Conservation (phyloP, 495 filamentous ascomycete species). For the Annulohypoxylon moriforme region DNA sequence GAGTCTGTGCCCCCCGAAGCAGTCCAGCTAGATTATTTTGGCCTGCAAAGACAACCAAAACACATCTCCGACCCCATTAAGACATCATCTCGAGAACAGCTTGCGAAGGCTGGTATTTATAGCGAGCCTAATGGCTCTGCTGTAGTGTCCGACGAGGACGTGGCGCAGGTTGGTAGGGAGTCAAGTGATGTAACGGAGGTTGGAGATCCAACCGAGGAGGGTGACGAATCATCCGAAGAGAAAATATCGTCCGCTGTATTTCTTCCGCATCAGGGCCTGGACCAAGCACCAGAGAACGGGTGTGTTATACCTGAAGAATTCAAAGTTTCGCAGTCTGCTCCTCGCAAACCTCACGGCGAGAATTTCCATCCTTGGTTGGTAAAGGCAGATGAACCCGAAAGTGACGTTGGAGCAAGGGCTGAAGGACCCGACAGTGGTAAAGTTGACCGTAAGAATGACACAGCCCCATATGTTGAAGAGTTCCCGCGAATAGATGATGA, state of each 20-base stretch:
- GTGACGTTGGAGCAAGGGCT: conserved; percentile 49
- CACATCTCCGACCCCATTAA: conserved; percentile 17
- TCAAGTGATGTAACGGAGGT: conserved; percentile 48
- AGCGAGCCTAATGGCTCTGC: conserved; percentile 18
- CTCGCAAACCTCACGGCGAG: conserved; percentile 44
- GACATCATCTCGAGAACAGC: conserved; percentile 18
- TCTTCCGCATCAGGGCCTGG: conserved; percentile 82
- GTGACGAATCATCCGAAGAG: conserved; percentile 89
- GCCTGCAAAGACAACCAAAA: conserved; percentile 21
- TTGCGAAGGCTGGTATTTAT: conserved; percentile 9
- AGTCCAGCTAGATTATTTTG: conserved; percentile 34
- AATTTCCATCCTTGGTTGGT: conserved; percentile 63
- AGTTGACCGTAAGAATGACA: conserved; percentile 48
- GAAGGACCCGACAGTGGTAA: conserved; percentile 46
- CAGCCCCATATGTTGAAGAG: conserved; percentile 42
- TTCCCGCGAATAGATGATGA: conserved; percentile 51
- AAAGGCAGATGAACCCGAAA: conserved; percentile 61
- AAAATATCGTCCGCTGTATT: conserved; percentile 96
- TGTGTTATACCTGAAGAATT: conserved; percentile 41
- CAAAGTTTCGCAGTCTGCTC: conserved; percentile 42
- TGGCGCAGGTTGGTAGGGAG: conserved; percentile 33
- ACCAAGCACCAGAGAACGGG: conserved; percentile 58
- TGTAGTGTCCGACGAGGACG: conserved; percentile 16
- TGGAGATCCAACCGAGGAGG: conserved; percentile 67
- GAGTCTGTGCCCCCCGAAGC: conserved; percentile 12